phyloP scores from a whole-genome alignment of 2,329 filamentous ascomycete species.

The Penicillium sp. region DNA sequence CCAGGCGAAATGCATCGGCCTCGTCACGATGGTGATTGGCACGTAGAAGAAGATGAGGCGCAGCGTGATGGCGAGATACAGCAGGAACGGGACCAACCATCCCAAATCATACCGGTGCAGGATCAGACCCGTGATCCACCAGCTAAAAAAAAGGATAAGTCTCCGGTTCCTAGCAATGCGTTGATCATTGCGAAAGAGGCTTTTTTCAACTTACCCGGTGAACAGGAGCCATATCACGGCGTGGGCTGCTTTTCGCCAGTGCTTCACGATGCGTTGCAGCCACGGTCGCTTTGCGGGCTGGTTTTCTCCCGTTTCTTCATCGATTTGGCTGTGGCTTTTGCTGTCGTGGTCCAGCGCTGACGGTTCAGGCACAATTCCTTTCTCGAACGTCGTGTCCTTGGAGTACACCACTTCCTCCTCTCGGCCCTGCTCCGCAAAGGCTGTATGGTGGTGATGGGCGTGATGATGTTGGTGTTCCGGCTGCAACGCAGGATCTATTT shows the following conservation, averaged over 20 bases:
- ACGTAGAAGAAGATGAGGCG: slow-evolving; percentile 73
- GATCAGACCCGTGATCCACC: slow-evolving; percentile 75
- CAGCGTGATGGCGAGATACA: slow-evolving; percentile 73
- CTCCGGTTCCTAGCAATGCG: background rate
- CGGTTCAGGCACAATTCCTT: slow-evolving; percentile 35
- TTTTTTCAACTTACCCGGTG: slow-evolving; percentile 48
- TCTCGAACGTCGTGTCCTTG: slow-evolving; percentile 42
- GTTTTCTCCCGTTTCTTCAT: slow-evolving; percentile 42
- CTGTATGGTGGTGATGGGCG: slow-evolving; percentile 40
- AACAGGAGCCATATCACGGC: slow-evolving; percentile 50
- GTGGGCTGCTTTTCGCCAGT: slow-evolving; percentile 44
- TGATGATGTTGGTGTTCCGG: slow-evolving; percentile 41
- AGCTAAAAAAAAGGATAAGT: slow-evolving; percentile 43
- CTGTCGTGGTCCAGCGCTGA: slow-evolving; percentile 41
- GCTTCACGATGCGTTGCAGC: slow-evolving; percentile 27
- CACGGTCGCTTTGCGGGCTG: slow-evolving; percentile 30
- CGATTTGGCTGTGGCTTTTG: slow-evolving; percentile 26
- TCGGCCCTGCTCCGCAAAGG: slow-evolving; percentile 35
- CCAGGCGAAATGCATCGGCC: slow-evolving; percentile 68
- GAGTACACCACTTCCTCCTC: slow-evolving; percentile 52
- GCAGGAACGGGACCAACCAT: slow-evolving; percentile 80
- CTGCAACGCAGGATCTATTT: slow-evolving; percentile 37
- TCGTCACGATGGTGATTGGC: slow-evolving; percentile 64
- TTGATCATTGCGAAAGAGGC: background rate
- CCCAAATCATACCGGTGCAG: slow-evolving; percentile 70